A percentile compares a stretch with the other conserved stretches of the same genome.
Conservation (phyloP, 1,139 yeast species). For the Kodamaea suecica region DNA sequence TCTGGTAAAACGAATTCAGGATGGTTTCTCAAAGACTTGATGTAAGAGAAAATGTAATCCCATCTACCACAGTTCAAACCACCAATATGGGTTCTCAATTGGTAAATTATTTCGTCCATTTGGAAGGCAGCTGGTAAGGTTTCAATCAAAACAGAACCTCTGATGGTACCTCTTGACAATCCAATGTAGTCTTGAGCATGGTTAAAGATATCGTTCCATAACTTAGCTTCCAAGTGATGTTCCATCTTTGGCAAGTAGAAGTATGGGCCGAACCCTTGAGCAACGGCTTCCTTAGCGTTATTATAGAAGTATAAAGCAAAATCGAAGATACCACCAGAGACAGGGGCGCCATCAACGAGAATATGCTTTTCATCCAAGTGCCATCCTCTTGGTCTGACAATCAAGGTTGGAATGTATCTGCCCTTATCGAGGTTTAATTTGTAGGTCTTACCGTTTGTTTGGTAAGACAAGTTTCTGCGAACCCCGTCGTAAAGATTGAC, state of each 20-base stretch:
- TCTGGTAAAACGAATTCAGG: constrained; percentile 25
- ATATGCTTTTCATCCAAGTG: constrained; percentile 75
- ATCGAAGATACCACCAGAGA: constrained; percentile 72
- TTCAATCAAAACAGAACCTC: constrained; percentile 31
- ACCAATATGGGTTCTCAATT: constrained; percentile 26
- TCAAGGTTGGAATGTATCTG: constrained; percentile 67
- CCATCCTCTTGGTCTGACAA: constrained; percentile 88
- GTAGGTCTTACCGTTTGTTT: constrained; percentile 59
- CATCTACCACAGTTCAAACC: constrained; percentile 33
- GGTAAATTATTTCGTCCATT: constrained; percentile 31
- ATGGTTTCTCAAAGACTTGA: constrained; percentile 25
- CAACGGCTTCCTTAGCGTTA: constrained; percentile 22
- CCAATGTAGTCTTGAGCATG: constrained; percentile 24
- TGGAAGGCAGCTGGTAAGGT: constrained; percentile 32
- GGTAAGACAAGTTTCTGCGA: constrained; percentile 59
- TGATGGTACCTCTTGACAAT: constrained; percentile 25
- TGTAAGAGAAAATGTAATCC: constrained; percentile 30
- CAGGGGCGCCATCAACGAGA: constrained; percentile 70
- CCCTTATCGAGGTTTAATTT: constrained; percentile 52
- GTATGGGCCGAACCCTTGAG: constrained; percentile 27
- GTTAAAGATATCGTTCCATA: constrained; percentile 30
- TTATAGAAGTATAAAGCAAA: constrained; percentile 64
- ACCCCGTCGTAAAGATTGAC: constrained; percentile 88
- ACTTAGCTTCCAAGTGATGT: constrained; percentile 29
- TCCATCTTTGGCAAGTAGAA: constrained; percentile 32